Evolutionary conservation across 768 basidiomycete species (phyloP).

Genomic region (Suillus subalutaceus): DNA sequence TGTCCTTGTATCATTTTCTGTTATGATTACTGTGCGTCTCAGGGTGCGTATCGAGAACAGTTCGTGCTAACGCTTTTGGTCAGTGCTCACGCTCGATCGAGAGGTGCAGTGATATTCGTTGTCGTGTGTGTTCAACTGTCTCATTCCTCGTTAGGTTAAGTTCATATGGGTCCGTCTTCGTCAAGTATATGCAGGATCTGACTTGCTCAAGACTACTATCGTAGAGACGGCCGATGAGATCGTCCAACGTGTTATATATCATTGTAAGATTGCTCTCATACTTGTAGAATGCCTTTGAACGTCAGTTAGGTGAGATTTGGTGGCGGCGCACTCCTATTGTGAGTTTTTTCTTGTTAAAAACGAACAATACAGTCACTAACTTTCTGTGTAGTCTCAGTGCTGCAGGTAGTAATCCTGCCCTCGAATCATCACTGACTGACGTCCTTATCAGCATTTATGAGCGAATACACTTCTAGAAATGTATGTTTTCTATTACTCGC

Average conservation of each 20-base stretch:
- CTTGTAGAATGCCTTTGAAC: background rate
- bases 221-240: background rate
- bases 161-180: conserved; percentile 1
- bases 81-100: conserved; percentile 5
- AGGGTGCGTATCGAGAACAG: background rate
- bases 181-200: background rate
- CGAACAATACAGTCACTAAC: background rate
- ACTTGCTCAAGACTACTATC: background rate
- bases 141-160: background rate
- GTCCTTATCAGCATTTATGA: background rate
- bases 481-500: background rate
- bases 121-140: background rate
- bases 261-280: background rate
- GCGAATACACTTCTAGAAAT: background rate
- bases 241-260: background rate
- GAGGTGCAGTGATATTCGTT: background rate
- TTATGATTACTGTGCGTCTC: conserved; percentile 5
- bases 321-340: background rate
- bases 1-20: conserved; percentile 5
- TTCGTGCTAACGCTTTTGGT: background rate
- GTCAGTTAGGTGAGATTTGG: background rate
- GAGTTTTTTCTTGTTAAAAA: background rate
- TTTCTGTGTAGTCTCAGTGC: background rate
- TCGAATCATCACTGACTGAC: background rate
- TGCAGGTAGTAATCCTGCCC: background rate